Conservation (phyloP, 1,284 basidiomycete genomes). For the Trichosporon sp. region DNA sequence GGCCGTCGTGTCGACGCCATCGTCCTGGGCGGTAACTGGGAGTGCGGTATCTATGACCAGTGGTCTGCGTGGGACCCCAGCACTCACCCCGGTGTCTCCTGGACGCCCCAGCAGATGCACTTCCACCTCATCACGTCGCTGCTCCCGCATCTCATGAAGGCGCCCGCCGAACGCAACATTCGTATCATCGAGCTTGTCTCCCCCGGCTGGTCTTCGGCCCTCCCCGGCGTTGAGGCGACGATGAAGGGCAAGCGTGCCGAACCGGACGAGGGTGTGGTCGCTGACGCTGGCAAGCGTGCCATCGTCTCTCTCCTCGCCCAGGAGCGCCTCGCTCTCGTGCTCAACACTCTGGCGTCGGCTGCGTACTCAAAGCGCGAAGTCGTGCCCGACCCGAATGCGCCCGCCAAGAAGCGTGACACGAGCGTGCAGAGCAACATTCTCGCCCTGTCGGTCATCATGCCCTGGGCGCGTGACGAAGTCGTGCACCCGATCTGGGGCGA, state of each 20-base stretch:
- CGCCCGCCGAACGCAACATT: constrained; percentile 78
- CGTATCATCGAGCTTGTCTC: constrained; percentile 78
- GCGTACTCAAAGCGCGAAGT: constrained; percentile 29
- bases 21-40: constrained; percentile 53
- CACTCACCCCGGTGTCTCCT: constrained; percentile 28
- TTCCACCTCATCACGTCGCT: constrained; percentile 77
- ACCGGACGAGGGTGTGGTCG: constrained; percentile 11
- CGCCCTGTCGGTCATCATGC: constrained; percentile 52
- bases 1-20: constrained; percentile 55
- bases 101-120: constrained; percentile 51
- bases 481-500: constrained; percentile 40
- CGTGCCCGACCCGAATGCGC: constrained; percentile 36
- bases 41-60: constrained; percentile 23
- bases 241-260: constrained; percentile 23
- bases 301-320: constrained; percentile 46
- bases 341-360: constrained; percentile 51
- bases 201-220: constrained; percentile 76
- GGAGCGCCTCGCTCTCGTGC: constrained; percentile 48
- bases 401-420: constrained; percentile 42
- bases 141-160: constrained; percentile 73
- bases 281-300: constrained; percentile 37
- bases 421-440: constrained; percentile 52
- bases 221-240: constrained; percentile 58
- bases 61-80: neutral
- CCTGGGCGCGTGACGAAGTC: constrained; percentile 52